Conservation (phyloP, 73 alveolate species). For the Tetrahymena elliotti region DNA sequence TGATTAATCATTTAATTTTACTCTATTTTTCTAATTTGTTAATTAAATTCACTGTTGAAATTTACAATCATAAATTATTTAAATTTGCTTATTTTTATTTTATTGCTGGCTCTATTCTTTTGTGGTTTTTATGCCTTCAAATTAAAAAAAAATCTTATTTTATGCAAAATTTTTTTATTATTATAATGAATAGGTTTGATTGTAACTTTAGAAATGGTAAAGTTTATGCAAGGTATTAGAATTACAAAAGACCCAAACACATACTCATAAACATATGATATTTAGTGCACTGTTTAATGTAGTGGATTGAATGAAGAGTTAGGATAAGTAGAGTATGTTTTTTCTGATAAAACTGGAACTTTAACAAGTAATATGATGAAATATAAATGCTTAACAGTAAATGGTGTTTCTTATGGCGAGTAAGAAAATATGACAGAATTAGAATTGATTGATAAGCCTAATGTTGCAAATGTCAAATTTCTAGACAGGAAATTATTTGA, state of each 20-base stretch:
- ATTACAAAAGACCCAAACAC: constrained; percentile 78
- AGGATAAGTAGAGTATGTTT: constrained; percentile 87
- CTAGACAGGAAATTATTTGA: constrained; percentile 54
- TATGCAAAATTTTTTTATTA: too few species aligned
- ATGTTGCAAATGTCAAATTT: constrained; percentile 73
- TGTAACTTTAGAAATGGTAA: constrained; percentile 85
- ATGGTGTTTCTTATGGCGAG: constrained; percentile 74
- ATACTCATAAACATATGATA: constrained; percentile 54
- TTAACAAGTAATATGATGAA: constrained; percentile 89
- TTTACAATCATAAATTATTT: too few species aligned
- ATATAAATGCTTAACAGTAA: constrained; percentile 71
- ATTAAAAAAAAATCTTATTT: too few species aligned
- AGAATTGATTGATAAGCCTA: constrained; percentile 11
- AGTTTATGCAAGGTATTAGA: constrained; percentile 82
- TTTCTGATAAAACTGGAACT: constrained; percentile 95
- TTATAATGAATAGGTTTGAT: constrained; percentile 26
- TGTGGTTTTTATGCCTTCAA: neutral
- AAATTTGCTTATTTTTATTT: too few species aligned
- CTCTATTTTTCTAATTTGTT: too few species aligned
- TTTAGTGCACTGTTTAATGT: constrained; percentile 83
- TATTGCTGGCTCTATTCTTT: neutral
- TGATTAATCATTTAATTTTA: too few species aligned
- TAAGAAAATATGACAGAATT: neutral
- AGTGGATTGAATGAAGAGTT: constrained; percentile 88
- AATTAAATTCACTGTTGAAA: too few species aligned